Evolutionary conservation across 805 yeast species (phyloP).

Genomic region (Jamesozyma spencerorum): DNA sequence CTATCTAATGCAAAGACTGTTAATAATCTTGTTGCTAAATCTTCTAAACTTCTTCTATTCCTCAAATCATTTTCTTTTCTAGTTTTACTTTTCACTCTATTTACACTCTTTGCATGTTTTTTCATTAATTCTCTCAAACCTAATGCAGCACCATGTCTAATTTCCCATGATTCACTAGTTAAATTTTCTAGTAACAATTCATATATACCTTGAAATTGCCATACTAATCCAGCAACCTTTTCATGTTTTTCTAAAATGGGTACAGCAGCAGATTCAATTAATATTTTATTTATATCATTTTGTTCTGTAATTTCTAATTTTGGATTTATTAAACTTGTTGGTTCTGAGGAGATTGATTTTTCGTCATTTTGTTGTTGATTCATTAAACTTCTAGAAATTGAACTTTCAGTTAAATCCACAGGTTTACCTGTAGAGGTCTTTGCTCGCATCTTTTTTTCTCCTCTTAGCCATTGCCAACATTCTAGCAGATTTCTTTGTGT

Average conservation of each 20-base stretch:
- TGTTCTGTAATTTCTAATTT: slow-evolving; percentile 65
- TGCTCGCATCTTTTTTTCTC: slow-evolving; percentile 66
- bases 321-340: slow-evolving; percentile 28
- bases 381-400: slow-evolving; percentile 41
- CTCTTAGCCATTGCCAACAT: slow-evolving; percentile 92
- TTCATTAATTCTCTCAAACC: slow-evolving; percentile 72
- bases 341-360: slow-evolving; percentile 1
- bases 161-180: slow-evolving; percentile 85
- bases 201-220: slow-evolving; percentile 93
- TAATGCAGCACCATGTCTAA: slow-evolving; percentile 89
- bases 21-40: slow-evolving; percentile 73
- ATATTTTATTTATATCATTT: slow-evolving; percentile 69
- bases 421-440: slow-evolving; percentile 42
- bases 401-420: slow-evolving; percentile 63
- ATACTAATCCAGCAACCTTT: slow-evolving; percentile 62
- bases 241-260: slow-evolving; percentile 64
- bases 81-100: slow-evolving; percentile 60
- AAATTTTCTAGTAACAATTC: slow-evolving; percentile 71
- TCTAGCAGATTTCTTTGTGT: slow-evolving; percentile 50
- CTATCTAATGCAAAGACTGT: slow-evolving; percentile 86
- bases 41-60: slow-evolving; percentile 70
- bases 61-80: slow-evolving; percentile 51
- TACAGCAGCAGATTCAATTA: slow-evolving; percentile 69
- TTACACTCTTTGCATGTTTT: slow-evolving; percentile 79
- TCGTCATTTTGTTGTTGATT: slow-evolving; percentile 17